These are phyloP conservation scores for Phytophthora ohioensis DNA, from an alignment of 352 stramenopile genomes.

Conservation along the genomic window DNA sequence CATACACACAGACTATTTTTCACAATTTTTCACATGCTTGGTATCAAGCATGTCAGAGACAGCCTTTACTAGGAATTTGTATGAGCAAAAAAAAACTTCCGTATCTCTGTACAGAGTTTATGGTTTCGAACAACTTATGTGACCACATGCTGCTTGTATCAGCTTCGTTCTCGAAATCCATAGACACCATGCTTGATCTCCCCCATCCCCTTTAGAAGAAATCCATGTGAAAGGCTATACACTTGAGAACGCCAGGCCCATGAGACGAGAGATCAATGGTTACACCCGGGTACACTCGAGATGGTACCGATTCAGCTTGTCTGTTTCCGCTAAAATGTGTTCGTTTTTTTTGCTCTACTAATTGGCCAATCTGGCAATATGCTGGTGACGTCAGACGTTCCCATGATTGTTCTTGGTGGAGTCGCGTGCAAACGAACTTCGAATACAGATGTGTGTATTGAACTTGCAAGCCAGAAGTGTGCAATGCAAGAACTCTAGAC, in stretches of 20 bases:
- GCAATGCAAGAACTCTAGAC: background rate
- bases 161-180: background rate
- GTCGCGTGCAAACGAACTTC: constrained; percentile 1
- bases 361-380: too few relatives aligned
- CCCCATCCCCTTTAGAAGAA: too few relatives aligned
- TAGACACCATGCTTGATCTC: constrained; percentile 5
- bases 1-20: background rate
- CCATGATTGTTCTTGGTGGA: background rate
- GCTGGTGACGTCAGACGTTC: too few relatives aligned
- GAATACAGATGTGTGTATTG: constrained; percentile 1
- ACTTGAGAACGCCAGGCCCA: too few relatives aligned
- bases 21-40: constrained; percentile 9
- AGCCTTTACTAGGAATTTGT: constrained; percentile 1
- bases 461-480: background rate
- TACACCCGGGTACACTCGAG: too few relatives aligned
- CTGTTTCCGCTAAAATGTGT: too few relatives aligned
- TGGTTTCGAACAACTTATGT: background rate
- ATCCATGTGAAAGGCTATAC: too few relatives aligned
- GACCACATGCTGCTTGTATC: background rate
- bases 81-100: constrained; percentile 2
- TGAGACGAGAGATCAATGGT: too few relatives aligned
- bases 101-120: background rate
- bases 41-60: constrained; percentile 12
- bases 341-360: too few relatives aligned
- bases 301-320: too few relatives aligned